Base-by-base conservation (phyloP, 306 rosid species). In the Cucurbita pepo region DNA sequence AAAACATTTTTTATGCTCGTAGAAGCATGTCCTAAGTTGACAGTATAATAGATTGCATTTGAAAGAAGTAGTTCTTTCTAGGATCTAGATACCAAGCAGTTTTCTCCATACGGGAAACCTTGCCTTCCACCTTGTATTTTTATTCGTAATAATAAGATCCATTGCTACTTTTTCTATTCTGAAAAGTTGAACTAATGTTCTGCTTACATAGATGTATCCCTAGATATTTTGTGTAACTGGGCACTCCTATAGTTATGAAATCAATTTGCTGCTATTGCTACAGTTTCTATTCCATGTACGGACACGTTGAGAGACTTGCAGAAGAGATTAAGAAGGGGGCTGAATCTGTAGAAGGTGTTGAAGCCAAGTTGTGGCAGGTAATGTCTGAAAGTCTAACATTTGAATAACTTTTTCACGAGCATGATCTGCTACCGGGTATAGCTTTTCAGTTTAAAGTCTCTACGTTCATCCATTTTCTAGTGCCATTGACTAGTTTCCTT, bases 271-370 rank as follows among this genome's bases (percentile, higher is more conserved):
- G 5, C 58, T 78, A 74, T 67, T 79, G 79, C 77, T 41, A 71
- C 85, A 92, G 98, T 77, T 92, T 88, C 85, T 92, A 92, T 77
- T 92, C 98, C 70, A 90, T 88, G 96, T 92, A 92, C 55, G 98
- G 98, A 55, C 98, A 90, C 82, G 98, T 92, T 22, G 93, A 88
- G 87, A 90, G 83, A 82, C 88, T 90, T 56, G 98, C 96, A 22
- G 89, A 92, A 76, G 92, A 90, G 77, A 90, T 92, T 44, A 88
- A 80, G 85, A 90, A 88, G 67, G 98, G 98, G 15, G 96, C 96
- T 73, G 79, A 92, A 64, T 88, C 98, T 53, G 81, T 92, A 18
- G 96, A 92, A 85, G 98, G 96, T 38, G 93, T 92, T 50, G 96
- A 92, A 76, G 96, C 87, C 81, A 79, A 84, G 80, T 77, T 92